Conservation (phyloP, 1,284 basidiomycete species). For the Mycosarcoma maydis region DNA sequence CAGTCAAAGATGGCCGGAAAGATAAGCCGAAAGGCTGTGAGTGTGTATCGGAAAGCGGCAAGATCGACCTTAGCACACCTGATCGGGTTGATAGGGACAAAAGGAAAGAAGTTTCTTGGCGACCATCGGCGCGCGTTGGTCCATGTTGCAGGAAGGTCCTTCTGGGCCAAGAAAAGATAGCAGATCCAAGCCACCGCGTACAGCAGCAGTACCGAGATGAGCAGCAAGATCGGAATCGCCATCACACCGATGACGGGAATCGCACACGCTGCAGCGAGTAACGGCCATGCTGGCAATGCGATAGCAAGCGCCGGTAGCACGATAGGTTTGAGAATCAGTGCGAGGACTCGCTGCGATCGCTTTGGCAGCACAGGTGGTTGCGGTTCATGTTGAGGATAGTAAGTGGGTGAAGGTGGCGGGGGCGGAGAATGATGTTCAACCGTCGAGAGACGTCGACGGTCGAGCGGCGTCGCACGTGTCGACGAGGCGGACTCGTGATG, state of each 20-base stretch:
- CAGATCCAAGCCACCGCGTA: constrained; percentile 65
- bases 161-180: constrained; percentile 64
- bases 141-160: constrained; percentile 54
- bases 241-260: constrained; percentile 58
- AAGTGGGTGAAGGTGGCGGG: constrained; percentile 32
- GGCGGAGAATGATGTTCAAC: constrained; percentile 18
- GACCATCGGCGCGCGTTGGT: constrained; percentile 22
- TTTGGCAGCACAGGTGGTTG: constrained; percentile 31
- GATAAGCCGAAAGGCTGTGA: constrained; percentile 48
- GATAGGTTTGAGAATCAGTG: constrained; percentile 42
- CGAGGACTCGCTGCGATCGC: constrained; percentile 35
- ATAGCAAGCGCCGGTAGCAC: constrained; percentile 50
- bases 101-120: constrained; percentile 42
- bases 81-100: constrained; percentile 61
- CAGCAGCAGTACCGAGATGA: constrained; percentile 58
- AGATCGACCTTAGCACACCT: constrained; percentile 62
- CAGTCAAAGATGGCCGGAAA: constrained; percentile 62
- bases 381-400: constrained; percentile 35
- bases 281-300: constrained; percentile 56
- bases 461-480: constrained; percentile 5
- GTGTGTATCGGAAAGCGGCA: constrained; percentile 50
- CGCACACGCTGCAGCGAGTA: constrained; percentile 52
- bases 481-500: constrained; percentile 15
- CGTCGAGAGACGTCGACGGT: constrained; percentile 15
- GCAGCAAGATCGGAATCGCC: constrained; percentile 63